These are phyloP conservation scores for Quercus phellos DNA, from an alignment of 331 rosid species.

Conservation along the genomic window DNA sequence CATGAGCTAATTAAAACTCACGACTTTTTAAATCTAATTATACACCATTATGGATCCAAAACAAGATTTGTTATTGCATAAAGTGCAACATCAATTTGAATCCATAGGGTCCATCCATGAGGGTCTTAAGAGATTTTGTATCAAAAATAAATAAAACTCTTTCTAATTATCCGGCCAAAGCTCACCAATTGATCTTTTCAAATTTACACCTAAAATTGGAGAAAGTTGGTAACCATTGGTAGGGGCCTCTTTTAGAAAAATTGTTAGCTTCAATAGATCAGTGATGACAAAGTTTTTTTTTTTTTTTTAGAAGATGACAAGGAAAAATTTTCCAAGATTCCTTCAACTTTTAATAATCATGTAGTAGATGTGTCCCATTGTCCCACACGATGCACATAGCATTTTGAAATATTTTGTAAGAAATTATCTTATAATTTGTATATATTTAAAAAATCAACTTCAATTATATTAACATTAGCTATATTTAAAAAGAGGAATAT, in stretches of 20 bases:
- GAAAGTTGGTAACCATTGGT: neutral
- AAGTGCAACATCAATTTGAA: constrained; percentile 19
- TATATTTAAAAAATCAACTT: too few relatives aligned
- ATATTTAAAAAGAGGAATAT: too few relatives aligned
- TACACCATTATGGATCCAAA: constrained; percentile 23
- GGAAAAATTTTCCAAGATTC: neutral
- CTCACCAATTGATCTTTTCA: neutral
- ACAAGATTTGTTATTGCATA: constrained; percentile 31
- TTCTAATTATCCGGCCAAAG: constrained; percentile 19
- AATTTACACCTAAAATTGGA: neutral
- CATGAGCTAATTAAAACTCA: too few relatives aligned
- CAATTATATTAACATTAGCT: too few relatives aligned
- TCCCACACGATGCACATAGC: too few relatives aligned
- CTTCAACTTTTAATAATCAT: constrained; percentile 5
- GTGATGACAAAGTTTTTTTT: neutral
- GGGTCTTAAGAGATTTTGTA: constrained; percentile 1
- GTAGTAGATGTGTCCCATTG: neutral
- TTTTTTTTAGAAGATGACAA: neutral
- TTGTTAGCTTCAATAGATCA: neutral
- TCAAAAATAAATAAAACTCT: constrained; percentile 1
- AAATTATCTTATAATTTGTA: too few relatives aligned
- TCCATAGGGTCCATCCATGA: constrained; percentile 19
- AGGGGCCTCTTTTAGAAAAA: neutral
- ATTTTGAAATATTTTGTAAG: too few relatives aligned
- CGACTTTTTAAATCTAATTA: constrained; percentile 8